phyloP scores from a whole-genome alignment of 2,329 filamentous ascomycete species.

The Colletotrichum cordylinicola region DNA sequence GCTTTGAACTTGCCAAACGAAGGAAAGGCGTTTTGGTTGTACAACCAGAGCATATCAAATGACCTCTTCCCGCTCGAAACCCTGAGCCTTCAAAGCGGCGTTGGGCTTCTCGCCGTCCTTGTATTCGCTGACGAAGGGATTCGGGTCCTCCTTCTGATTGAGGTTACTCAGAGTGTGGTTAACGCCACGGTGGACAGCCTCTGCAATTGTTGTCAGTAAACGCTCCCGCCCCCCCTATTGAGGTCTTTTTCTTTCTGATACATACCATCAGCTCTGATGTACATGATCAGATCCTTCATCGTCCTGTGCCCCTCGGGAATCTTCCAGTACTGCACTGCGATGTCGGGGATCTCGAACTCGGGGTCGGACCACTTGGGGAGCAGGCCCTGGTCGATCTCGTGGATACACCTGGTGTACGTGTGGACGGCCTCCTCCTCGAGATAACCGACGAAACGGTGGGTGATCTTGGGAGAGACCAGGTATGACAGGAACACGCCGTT shows the following conservation, averaged over 20 bases:
- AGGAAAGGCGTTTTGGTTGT: background rate
- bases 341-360: slow-evolving; percentile 80
- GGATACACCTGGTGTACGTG: slow-evolving; percentile 89
- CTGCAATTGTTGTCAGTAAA: slow-evolving; percentile 39
- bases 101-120: slow-evolving; percentile 75
- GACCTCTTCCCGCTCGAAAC: slow-evolving; percentile 86
- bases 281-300: slow-evolving; percentile 87
- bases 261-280: slow-evolving; percentile 76
- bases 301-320: slow-evolving; percentile 85
- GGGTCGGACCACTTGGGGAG: slow-evolving; percentile 79
- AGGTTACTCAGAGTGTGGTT: slow-evolving; percentile 95
- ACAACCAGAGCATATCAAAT: slow-evolving; percentile 48
- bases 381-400: slow-evolving; percentile 84
- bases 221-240: background rate
- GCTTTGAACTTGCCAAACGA: background rate
- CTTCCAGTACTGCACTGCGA: slow-evolving; percentile 91
- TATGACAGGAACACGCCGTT: slow-evolving; percentile 92
- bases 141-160: slow-evolving; percentile 84
- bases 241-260: background rate
- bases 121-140: slow-evolving; percentile 88
- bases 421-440: slow-evolving; percentile 96
- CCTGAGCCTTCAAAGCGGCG: slow-evolving; percentile 66
- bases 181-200: slow-evolving; percentile 89
- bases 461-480: slow-evolving; percentile 83
- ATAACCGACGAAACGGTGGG: slow-evolving; percentile 95